Base-by-base conservation (phyloP, 2,329 filamentous ascomycete species). In the Botrytis hyacinthi region DNA sequence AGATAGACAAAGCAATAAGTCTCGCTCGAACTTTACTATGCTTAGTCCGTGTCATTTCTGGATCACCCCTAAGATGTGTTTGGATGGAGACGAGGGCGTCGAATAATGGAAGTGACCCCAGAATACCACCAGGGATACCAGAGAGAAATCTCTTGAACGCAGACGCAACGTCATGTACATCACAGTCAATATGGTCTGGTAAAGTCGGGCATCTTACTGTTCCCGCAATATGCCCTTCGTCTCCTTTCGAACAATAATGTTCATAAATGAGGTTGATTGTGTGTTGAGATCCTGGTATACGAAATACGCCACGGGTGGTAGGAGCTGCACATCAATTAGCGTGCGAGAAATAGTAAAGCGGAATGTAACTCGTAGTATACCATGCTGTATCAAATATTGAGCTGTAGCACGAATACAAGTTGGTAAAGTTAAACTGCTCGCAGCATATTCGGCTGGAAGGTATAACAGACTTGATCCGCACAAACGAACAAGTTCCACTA, bases 361-460 rank as follows among this genome's bases (percentile, higher is more conserved):
- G 14, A 32, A 42, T 32, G 22, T 8, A 42, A 46, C n/a, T 51
- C n/a, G 26, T 29, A n/a, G 73, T 84, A 78, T 78, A 88, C 88
- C 87, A 80, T 91, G 82, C 66, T 91, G 87, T 4, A 89, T 84
- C 16, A 92, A 84, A 79, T 89, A 86, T 76, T 91, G 88, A n/a
- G 87, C 89, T 14, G 88, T 89, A 16, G 90, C 90, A 62, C 90
- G 88, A 67, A 92, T 84, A 76, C 90, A 91, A 6, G 90, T 91
- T 14, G 90, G 90, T 44, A 92, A 81, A 29, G 87, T 82, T 40
- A 92, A 81, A 37, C 86, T 85, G 29, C 86, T 84, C 1, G 88
- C 85, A 5, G 89, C 84, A 77, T 90, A 88, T 71, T 90, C 88
- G 4, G 83, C 76, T 0, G 90, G 89, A 14, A 92, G 82, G 77